Percentiles rank a stretch among this genome's conserved stretches.
Conservation (phyloP, 768 basidiomycete species). For the Mrakia frigida region DNA sequence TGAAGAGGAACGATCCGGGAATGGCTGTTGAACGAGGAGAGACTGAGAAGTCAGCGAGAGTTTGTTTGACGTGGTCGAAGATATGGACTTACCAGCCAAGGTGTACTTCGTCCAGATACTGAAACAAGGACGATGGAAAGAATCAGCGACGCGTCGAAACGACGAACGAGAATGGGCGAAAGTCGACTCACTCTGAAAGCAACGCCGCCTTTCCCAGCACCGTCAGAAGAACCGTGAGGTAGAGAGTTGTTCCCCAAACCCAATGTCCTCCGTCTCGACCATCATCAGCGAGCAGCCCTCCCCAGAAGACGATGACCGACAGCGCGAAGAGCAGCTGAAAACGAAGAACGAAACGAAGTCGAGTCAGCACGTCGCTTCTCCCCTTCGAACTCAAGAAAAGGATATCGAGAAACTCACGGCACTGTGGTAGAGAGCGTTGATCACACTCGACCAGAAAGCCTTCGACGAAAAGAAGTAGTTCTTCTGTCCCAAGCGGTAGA, state of each 20-base stretch:
- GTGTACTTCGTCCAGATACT: constrained; percentile 99
- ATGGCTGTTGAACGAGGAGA: constrained; percentile 57
- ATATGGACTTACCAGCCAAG: constrained; percentile 61
- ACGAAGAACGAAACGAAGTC: background rate
- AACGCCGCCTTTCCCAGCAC: constrained; percentile 96
- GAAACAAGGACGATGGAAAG: constrained; percentile 26
- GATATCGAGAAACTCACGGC: constrained; percentile 52
- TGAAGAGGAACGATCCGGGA: constrained; percentile 91
- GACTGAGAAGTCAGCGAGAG: constrained; percentile 1
- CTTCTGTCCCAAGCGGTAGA: constrained; percentile 88
- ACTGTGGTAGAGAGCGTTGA: constrained; percentile 84
- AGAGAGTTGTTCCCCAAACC: constrained; percentile 98
- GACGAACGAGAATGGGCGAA: constrained; percentile 28
- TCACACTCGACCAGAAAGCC: constrained; percentile 87
- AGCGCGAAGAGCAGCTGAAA: constrained; percentile 76
- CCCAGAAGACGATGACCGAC: constrained; percentile 86
- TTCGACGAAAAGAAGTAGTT: constrained; percentile 64
- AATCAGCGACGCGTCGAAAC: background rate
- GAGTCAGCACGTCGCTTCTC: background rate
- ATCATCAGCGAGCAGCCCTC: constrained; percentile 71
- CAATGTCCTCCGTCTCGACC: constrained; percentile 89
- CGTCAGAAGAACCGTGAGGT: constrained; percentile 84
- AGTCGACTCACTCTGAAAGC: constrained; percentile 79
- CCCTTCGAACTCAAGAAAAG: background rate
- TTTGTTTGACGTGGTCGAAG: background rate